Base-by-base conservation (phyloP, 441 rosid species). In the Bocquillonia castaneifolia region DNA sequence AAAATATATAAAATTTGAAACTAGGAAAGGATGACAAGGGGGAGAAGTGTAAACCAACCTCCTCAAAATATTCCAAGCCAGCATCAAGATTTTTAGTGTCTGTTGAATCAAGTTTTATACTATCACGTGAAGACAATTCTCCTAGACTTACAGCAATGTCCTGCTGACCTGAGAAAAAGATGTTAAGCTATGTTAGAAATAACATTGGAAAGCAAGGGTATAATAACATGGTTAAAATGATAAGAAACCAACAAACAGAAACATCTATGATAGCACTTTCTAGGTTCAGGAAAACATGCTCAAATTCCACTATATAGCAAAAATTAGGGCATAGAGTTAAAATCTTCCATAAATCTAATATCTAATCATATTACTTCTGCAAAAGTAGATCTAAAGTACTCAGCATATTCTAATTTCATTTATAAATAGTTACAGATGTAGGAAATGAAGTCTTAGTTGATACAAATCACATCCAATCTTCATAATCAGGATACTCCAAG, bases 51-150 rank as follows among this genome's bases (percentile, higher is more conserved):
- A 72, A 45, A 74, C 88, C 70, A 45, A 90, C 98, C 93, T 83
- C 86, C 67, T 77, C 84, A 74, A 72, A 47, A 76, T 78, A 85
- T 74, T 84, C 85, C 57, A 74, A 72, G 68, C 73, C 87, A 76
- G 67, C 74, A 39, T 50, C 80, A 53, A 67, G 76, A 58, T 77
- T 85, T 81, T 87, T 86, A 64, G 74, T 72, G 66, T 71, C 86
- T 66, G 79, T 53, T 60, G 81, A 80, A 34, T 71, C 82, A 80
- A 50, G 69, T 67, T 66, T 76, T 25, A 47, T 68, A 63, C 67
- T 84, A 74, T 82, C 81, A 71, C 79, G 85, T 40, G 67, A 74
- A 72, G 72, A 66, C 59, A 74, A 76, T 62, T 76, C 85, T 80
- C 68, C 83, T 20, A 74, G 69, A 68, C 73, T 63, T 66, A 58